Evolutionary conservation across 1,284 basidiomycete genomes (phyloP), one percentile per base, ranked within the genome.

Genomic region (Mycena sp.): DNA sequence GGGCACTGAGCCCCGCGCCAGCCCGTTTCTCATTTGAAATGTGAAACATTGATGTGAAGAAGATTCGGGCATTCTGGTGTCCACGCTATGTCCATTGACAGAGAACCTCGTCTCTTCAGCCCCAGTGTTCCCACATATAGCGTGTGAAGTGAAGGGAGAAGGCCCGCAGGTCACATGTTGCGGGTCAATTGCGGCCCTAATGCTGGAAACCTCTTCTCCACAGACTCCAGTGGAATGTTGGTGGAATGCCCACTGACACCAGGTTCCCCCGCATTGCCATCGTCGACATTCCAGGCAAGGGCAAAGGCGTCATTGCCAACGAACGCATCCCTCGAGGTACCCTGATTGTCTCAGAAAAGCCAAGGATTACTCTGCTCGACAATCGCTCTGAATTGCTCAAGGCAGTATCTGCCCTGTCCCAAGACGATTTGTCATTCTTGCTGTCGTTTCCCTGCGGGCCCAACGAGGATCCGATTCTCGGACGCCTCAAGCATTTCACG

Each of bases 311-410:
- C 17, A 30, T 54, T 32, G 52, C 58, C 28, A 30, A 54, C 16
- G 44, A 61, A 49, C 10, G n/a, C 45, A 61, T 61, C 21, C 28
- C 26, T 23, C 58, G 44, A 23, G 58, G 58, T 5, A 41, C 50
- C 5, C 44, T 60, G 35, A 60, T 60, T 21, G 21, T 61, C 51
- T 61, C 58, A 7, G 58, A 61, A 48, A 61, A 48, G 52, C 58
- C 58, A 17, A 19, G 51, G 4, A 61, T 61, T 21, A 48, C 19
- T 16, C 26, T 54, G 26, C 44, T 40, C n/a, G 10, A 21, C 17
- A 29, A 3, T 37, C 21, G 16, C 21, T 21, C 29, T 14, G 19
- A 6, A 21, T 23, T 37, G 23, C 12, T 19, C 6, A 19, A 28
- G 25, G 49, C 41, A 14, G 4, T 48, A 7, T 29, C 50, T 4